phyloP scores from a whole-genome alignment of 2,329 filamentous ascomycete genomes.

The Curvularia sp. region DNA sequence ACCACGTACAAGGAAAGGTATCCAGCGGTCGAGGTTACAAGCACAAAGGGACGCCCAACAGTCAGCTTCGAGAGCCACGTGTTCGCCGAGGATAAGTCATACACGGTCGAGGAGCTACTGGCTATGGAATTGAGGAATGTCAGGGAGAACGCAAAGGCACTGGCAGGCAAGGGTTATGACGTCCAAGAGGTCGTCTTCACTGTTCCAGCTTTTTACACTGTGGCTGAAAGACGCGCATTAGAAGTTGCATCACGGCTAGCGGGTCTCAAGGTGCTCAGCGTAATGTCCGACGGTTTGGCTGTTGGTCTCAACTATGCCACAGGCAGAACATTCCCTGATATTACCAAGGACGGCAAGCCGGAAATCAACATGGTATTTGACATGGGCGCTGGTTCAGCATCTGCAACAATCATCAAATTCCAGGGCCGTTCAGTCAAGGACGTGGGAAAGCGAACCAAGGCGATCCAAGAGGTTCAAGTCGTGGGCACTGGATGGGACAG shows the following conservation, averaged over 20 bases:
- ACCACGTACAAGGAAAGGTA: constrained; percentile 76
- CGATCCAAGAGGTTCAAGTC: constrained; percentile 91
- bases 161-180: constrained; percentile 76
- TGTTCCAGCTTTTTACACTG: constrained; percentile 86
- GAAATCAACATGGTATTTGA: constrained; percentile 95
- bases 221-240: constrained; percentile 87
- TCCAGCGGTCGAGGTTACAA: constrained; percentile 76
- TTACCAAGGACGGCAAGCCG: constrained; percentile 82
- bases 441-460: constrained; percentile 92
- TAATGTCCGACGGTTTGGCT: constrained; percentile 88
- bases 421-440: constrained; percentile 91
- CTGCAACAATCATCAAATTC: constrained; percentile 87
- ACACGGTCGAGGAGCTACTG: constrained; percentile 87
- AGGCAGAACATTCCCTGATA: constrained; percentile 82
- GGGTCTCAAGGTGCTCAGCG: constrained; percentile 81
- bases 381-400: constrained; percentile 95
- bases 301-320: constrained; percentile 97
- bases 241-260: constrained; percentile 85
- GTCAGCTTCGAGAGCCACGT: constrained; percentile 81
- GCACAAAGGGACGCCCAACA: constrained; percentile 65
- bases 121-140: constrained; percentile 97
- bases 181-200: constrained; percentile 88
- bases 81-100: constrained; percentile 67
- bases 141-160: constrained; percentile 81
- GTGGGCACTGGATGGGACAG: constrained; percentile 87